These are phyloP conservation scores for Diplocarpon rosae DNA, from an alignment of 2,329 filamentous ascomycete species.

Conservation along the genomic window DNA sequence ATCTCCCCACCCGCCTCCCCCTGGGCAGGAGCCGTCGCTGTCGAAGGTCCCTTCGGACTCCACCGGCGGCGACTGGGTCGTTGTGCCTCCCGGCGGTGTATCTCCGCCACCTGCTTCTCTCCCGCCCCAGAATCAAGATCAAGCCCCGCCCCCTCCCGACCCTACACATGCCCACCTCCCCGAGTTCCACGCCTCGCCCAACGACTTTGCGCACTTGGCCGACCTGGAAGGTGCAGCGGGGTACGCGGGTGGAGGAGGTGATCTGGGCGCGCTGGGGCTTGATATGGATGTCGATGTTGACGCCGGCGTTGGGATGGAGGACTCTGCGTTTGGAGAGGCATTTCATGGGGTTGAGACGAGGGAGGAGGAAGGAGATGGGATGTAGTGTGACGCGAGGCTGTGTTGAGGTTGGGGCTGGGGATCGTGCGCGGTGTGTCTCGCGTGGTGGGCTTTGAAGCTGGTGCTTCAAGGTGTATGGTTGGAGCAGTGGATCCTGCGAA, in stretches of 20 bases:
- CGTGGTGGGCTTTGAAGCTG: no score
- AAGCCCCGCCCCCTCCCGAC: background rate
- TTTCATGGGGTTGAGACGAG: conserved; percentile 50
- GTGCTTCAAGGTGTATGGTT: no score
- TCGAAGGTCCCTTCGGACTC: conserved; percentile 26
- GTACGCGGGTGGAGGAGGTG: conserved; percentile 42
- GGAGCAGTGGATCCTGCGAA: no score
- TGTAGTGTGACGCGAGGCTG: no score
- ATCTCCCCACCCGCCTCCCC: conserved; percentile 33
- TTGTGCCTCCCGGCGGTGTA: conserved; percentile 54
- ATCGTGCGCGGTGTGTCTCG: no score
- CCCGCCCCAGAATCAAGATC: background rate
- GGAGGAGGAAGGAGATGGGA: conserved; percentile 10
- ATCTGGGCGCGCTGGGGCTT: conserved; percentile 32
- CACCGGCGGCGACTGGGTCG: conserved; percentile 59
- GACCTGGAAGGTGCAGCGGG: conserved; percentile 60
- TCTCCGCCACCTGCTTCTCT: background rate
- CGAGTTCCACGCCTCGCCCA: conserved; percentile 32
- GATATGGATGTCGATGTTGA: conserved; percentile 47
- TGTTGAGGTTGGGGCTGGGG: no score
- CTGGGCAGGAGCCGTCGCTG: conserved; percentile 8
- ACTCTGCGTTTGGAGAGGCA: conserved; percentile 75
- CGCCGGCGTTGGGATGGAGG: conserved; percentile 47
- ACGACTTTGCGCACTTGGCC: conserved; percentile 52
- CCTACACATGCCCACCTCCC: conserved; percentile 15